Conservation (phyloP, 2,329 filamentous ascomycete genomes). For the Xylariaceae sp. region DNA sequence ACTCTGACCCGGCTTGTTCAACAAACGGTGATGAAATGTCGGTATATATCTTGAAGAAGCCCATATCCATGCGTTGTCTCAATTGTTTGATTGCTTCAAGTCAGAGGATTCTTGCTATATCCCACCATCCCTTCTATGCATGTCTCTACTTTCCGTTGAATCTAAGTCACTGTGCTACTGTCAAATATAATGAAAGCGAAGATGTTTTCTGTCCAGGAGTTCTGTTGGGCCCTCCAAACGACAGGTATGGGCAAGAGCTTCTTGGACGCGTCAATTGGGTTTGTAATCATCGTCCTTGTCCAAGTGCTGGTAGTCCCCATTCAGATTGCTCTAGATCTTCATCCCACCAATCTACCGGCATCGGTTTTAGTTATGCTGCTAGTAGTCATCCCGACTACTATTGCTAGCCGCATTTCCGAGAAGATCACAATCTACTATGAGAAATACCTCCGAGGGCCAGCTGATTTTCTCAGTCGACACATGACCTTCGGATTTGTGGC, state of each 20-base stretch:
- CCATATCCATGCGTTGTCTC: conserved; percentile 15
- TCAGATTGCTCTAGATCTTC: conserved; percentile 24
- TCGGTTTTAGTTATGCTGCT: conserved; percentile 31
- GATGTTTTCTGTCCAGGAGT: conserved; percentile 19
- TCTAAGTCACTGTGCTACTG: conserved; percentile 17
- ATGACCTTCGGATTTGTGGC: conserved; percentile 33
- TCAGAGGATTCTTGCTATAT: conserved; percentile 12
- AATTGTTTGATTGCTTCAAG: conserved; percentile 20
- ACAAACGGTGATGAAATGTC: conserved; percentile 22
- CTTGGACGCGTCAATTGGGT: conserved; percentile 24
- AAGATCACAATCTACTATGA: conserved; percentile 21
- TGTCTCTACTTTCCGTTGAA: conserved; percentile 20
- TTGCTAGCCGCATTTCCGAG: conserved; percentile 20
- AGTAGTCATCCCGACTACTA: conserved; percentile 19
- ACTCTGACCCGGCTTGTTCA: too few species aligned
- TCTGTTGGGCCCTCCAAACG: conserved; percentile 24
- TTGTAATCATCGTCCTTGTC: conserved; percentile 21
- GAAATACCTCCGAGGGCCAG: conserved; percentile 26
- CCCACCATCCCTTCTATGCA: conserved; percentile 13
- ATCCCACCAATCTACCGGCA: conserved; percentile 28
- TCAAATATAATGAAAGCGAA: too few species aligned
- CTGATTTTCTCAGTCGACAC: conserved; percentile 30
- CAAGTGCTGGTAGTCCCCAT: conserved; percentile 27
- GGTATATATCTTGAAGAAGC: conserved; percentile 14
- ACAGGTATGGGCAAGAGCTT: conserved; percentile 22